Evolutionary conservation across 2,329 filamentous ascomycete genomes (phyloP), one percentile per base, ranked within the genome.

Genomic region (Calonectria naviculata): DNA sequence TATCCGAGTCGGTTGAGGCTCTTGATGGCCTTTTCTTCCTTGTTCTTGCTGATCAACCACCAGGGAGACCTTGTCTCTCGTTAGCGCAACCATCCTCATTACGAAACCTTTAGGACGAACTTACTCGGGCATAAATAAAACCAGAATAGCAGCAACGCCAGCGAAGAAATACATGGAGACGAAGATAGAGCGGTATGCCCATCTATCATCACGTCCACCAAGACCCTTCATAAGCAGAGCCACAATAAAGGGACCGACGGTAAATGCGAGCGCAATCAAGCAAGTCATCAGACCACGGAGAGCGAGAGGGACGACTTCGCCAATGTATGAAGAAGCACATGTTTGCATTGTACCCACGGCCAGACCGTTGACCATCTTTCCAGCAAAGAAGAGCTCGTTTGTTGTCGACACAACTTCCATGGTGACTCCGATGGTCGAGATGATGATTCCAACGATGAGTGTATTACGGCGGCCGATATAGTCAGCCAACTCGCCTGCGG

Each of bases 51-150:
- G 10, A 76, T 73, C 3, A 86, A 78, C 81, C 82, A 87, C 68
- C 84, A 80, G 13, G 85, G 85, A 0, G 84, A 85, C 13, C 46
- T 49, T 28, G 15, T 6, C 31, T 34, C 31, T 34, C 6, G 31
- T 34, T 34, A 34, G 31, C 31, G 10, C 31, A 10, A 10, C 31
- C 31, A 10, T 34, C 31, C 31, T 6, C 31, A 34, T 34, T 10
- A 34, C 31, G 15, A 49, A n/a, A n/a, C n/a, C n/a, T 15, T 17
- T 19, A 9, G 2, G 3, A 0, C 3, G 8, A 49, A 49, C 46
- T 29, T 29, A 49, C 73, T 87, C 85, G 1, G 85, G 85, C 67
- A 87, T 81, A 66, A 82, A 82, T 12, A 81, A 75, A 5, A 83
- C 74, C 13, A 81, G 68, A 15, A 79, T 13, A 41, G 78, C 73